phyloP scores from a whole-genome alignment of 1,284 basidiomycete species.

The Tilletiaria anomala region DNA sequence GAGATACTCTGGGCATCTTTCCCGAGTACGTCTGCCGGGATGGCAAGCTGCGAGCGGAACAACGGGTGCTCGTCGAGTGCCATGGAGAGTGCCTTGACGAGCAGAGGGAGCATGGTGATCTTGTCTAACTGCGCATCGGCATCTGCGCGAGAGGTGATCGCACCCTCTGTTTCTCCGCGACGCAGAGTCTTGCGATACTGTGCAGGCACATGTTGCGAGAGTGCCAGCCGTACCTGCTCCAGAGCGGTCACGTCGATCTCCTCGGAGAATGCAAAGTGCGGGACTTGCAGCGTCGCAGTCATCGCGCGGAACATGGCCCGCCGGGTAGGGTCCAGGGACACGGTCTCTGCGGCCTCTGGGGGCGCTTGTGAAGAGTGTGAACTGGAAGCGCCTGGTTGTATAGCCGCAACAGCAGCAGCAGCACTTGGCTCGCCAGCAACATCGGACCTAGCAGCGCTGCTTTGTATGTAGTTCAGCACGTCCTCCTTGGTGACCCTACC shows the following conservation, averaged over 20 bases:
- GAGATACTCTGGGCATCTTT: constrained; percentile 1
- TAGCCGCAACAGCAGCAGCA: neutral
- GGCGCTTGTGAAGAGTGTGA: neutral
- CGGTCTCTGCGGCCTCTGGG: neutral
- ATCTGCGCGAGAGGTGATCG: constrained; percentile 2
- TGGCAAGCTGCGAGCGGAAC: constrained; percentile 43
- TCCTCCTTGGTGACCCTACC: constrained; percentile 64
- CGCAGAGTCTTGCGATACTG: constrained; percentile 59
- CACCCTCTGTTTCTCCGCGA: constrained; percentile 46
- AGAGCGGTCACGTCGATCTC: constrained; percentile 67
- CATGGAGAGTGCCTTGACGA: constrained; percentile 68
- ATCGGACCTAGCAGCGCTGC: neutral
- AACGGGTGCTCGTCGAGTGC: constrained; percentile 71
- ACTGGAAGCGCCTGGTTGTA: neutral
- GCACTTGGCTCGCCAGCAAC: neutral
- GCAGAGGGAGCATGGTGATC: constrained; percentile 67
- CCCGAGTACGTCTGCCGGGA: neutral
- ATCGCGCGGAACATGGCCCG: constrained; percentile 40
- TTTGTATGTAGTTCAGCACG: constrained; percentile 39
- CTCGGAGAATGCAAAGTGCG: constrained; percentile 58
- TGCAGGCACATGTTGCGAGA: constrained; percentile 59
- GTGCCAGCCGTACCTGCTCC: constrained; percentile 53
- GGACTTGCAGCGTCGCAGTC: constrained; percentile 44
- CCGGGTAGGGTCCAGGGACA: constrained; percentile 26
- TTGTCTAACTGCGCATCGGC: constrained; percentile 32